Evolutionary conservation across 2,329 filamentous ascomycete species (phyloP).

Genomic region (Golovinomyces cichoracearum): DNA sequence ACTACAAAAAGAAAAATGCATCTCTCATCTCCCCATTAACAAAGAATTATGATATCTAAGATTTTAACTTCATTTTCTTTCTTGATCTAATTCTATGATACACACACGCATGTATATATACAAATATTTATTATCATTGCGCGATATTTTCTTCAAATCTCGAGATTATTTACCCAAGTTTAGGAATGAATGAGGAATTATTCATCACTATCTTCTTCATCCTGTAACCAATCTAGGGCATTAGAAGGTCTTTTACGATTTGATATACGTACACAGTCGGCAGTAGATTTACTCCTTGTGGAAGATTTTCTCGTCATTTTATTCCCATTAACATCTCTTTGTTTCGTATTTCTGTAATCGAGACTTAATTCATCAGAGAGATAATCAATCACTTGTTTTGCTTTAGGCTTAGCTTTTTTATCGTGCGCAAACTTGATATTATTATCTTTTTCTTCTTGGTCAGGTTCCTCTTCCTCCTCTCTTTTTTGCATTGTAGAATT

Average conservation of each 20-base stretch:
- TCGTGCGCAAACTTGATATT: no score
- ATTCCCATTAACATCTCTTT: not conserved
- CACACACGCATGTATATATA: no score
- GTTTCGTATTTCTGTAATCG: slow-evolving; percentile 12
- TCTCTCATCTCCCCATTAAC: no score
- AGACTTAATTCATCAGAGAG: slow-evolving; percentile 4
- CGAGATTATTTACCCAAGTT: no score
- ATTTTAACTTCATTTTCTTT: no score
- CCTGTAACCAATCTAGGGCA: slow-evolving; percentile 39
- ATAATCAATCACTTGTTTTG: slow-evolving; percentile 7
- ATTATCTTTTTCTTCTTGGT: not conserved
- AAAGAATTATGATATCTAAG: no score
- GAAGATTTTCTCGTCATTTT: not conserved
- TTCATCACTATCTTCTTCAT: slow-evolving; percentile 31
- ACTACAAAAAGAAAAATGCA: no score
- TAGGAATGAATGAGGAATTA: no score
- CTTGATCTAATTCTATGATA: no score
- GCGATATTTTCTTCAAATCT: no score
- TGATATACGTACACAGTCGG: not conserved
- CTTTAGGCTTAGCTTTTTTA: slow-evolving; percentile 18
- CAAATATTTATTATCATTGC: no score
- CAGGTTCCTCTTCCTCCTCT: not conserved
- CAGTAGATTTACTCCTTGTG: not conserved
- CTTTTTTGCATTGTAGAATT: not conserved
- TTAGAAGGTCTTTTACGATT: not conserved